Evolutionary conservation across 2,329 filamentous ascomycete genomes (phyloP).

Genomic region (Xylaria sp.): DNA sequence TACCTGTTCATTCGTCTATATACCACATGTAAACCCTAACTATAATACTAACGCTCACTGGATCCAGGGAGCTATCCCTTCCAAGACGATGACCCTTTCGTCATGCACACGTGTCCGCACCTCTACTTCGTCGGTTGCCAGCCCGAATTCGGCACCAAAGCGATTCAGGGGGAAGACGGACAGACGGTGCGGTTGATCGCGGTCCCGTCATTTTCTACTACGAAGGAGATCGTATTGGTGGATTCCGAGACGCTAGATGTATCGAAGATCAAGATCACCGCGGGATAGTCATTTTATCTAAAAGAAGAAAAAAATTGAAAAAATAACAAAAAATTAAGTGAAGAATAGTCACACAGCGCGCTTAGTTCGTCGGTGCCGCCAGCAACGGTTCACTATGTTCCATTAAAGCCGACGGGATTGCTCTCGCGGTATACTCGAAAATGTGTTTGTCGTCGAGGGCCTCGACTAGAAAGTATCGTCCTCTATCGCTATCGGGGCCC

Average conservation of each 20-base stretch:
- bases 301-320: slow-evolving; percentile 3
- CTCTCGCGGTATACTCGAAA: slow-evolving; percentile 96
- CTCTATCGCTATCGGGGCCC: slow-evolving; percentile 89
- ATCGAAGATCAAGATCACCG: slow-evolving; percentile 70
- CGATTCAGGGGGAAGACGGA: slow-evolving; percentile 73
- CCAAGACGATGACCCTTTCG: slow-evolving; percentile 91
- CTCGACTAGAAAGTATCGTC: slow-evolving; percentile 93
- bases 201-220: slow-evolving; percentile 83
- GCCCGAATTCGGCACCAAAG: slow-evolving; percentile 77
- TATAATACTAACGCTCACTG: slow-evolving; percentile 10
- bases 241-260: slow-evolving; percentile 88
- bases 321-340: not conserved
- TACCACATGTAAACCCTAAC: not conserved
- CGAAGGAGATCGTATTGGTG: slow-evolving; percentile 82
- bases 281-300: slow-evolving; percentile 36
- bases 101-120: slow-evolving; percentile 86
- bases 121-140: slow-evolving; percentile 92
- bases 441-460: slow-evolving; percentile 91
- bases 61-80: slow-evolving; percentile 91
- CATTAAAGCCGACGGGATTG: slow-evolving; percentile 78
- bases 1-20: not conserved
- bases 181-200: slow-evolving; percentile 82
- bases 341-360: slow-evolving; percentile 65
- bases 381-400: slow-evolving; percentile 93
- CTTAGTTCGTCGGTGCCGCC: slow-evolving; percentile 89